phyloP scores from a whole-genome alignment of 371 early-diverging fungal genomes.

The Aphelidium insulamus region DNA sequence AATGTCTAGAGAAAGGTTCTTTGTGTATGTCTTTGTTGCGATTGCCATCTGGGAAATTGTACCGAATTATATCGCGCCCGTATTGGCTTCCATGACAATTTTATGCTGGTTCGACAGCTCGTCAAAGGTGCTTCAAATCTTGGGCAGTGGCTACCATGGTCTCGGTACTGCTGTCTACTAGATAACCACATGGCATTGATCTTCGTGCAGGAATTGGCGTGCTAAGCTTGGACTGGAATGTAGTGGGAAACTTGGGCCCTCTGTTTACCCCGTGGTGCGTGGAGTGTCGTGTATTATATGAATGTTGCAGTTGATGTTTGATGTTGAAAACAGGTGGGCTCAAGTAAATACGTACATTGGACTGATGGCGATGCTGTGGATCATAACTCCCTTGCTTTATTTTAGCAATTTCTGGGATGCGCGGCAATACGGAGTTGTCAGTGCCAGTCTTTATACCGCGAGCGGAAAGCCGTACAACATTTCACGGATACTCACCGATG shows the following conservation, averaged over 20 bases:
- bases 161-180: no score
- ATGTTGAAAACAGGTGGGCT: no score
- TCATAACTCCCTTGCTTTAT: constrained; percentile 44
- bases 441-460: constrained; percentile 16
- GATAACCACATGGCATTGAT: no score
- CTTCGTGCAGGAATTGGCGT: constrained; percentile 20
- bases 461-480: constrained; percentile 30
- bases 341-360: constrained; percentile 41
- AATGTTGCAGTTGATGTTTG: no score
- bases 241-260: constrained; percentile 50
- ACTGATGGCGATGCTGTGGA: constrained; percentile 42
- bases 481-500: constrained; percentile 18
- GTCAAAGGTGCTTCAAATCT: no score
- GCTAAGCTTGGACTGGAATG: constrained; percentile 50
- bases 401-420: constrained; percentile 30
- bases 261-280: constrained; percentile 43
- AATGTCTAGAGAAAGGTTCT: no score
- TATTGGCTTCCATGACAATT: no score
- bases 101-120: no score
- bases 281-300: no score
- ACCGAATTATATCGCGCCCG: no score
- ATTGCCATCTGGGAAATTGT: no score
- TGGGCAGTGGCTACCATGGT: constrained; percentile 34
- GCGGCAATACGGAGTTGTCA: constrained; percentile 19
- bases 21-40: no score